These are phyloP conservation scores for Pleurotus giganteus DNA, from an alignment of 768 basidiomycete species.

Conservation along the genomic window DNA sequence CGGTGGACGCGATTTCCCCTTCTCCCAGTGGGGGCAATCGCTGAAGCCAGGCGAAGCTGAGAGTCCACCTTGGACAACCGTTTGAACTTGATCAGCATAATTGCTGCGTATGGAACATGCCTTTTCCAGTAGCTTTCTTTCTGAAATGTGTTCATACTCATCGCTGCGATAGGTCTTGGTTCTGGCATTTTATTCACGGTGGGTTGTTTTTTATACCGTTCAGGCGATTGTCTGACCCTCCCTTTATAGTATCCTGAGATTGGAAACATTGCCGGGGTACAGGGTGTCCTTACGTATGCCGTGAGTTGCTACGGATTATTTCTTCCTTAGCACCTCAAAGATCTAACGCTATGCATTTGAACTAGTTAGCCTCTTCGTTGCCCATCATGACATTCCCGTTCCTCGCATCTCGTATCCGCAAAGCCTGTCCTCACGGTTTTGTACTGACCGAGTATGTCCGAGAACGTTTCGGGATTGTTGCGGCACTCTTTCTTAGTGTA, in stretches of 20 bases:
- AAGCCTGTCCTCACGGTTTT: conserved; percentile 6
- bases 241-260: conserved; percentile 5
- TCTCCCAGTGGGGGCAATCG: neutral
- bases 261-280: conserved; percentile 6
- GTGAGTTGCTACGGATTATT: neutral
- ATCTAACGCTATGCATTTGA: too few species aligned
- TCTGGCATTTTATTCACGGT: conserved; percentile 7
- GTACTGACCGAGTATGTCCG: conserved; percentile 6
- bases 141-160: neutral
- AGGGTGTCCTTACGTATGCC: conserved; percentile 5
- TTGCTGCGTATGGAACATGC: conserved; percentile 11
- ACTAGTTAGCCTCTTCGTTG: neutral
- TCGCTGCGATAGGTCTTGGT: neutral
- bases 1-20: neutral
- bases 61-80: conserved; percentile 10
- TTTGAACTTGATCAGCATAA: conserved; percentile 12
- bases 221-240: neutral
- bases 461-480: conserved; percentile 2
- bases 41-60: conserved; percentile 3
- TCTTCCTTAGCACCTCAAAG: neutral
- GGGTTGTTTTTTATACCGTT: neutral
- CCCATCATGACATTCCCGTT: conserved; percentile 10
- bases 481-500: conserved; percentile 1
- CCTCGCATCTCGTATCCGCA: conserved; percentile 7
- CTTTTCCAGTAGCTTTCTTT: conserved; percentile 7